These are phyloP conservation scores for Colletotrichum eleusines DNA, from an alignment of 2,329 filamentous ascomycete genomes.

Conservation along the genomic window DNA sequence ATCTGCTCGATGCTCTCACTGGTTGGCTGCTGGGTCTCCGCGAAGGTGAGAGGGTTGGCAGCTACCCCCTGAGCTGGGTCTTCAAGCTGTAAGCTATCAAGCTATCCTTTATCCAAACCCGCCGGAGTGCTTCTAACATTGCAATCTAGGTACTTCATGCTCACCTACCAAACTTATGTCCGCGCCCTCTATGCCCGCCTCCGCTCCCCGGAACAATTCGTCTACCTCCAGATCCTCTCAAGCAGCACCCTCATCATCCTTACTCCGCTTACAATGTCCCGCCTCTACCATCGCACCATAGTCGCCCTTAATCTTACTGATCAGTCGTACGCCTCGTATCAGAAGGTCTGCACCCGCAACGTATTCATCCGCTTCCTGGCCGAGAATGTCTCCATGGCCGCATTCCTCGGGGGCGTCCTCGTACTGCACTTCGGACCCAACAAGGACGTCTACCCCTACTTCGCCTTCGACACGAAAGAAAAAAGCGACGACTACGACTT, in stretches of 20 bases:
- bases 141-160: conserved; percentile 69
- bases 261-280: conserved; percentile 73
- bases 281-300: conserved; percentile 67
- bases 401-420: conserved; percentile 74
- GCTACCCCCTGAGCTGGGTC: conserved; percentile 77
- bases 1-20: conserved; percentile 72
- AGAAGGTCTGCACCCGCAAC: conserved; percentile 74
- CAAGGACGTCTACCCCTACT: conserved; percentile 77
- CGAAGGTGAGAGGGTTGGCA: conserved; percentile 75
- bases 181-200: conserved; percentile 76
- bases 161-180: conserved; percentile 79
- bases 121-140: conserved; percentile 20
- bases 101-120: not conserved
- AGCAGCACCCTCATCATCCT: conserved; percentile 73
- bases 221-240: conserved; percentile 73
- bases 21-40: conserved; percentile 76
- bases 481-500: conserved; percentile 67
- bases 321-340: conserved; percentile 72
- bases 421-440: conserved; percentile 76
- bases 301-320: conserved; percentile 66
- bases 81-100: conserved; percentile 71
- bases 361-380: conserved; percentile 76
- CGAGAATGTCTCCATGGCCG: conserved; percentile 76
- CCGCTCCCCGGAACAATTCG: conserved; percentile 73
- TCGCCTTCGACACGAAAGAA: conserved; percentile 68